phyloP scores from a whole-genome alignment of 1,284 basidiomycete genomes.

The Cutaneotrichosporon sp. region DNA sequence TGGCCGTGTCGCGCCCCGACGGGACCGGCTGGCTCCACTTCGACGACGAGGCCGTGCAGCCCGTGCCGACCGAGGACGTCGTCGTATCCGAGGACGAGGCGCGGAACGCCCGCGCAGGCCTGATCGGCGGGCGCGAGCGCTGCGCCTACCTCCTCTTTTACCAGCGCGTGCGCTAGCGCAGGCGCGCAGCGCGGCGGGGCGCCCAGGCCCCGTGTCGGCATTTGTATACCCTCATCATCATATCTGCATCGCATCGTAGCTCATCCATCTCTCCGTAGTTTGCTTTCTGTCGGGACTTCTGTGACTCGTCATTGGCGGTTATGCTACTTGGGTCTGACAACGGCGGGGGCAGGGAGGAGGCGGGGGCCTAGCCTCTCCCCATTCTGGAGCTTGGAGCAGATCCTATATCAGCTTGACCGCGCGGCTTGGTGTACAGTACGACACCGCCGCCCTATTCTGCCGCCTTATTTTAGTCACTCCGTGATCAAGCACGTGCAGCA shows the following conservation, averaged over 20 bases:
- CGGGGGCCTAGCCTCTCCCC: too few species aligned
- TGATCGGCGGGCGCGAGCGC: slow-evolving; percentile 53
- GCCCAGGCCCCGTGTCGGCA: neutral
- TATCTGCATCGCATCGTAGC: neutral
- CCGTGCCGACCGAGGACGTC: slow-evolving; percentile 75
- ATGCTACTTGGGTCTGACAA: neutral
- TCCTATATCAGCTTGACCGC: too few species aligned
- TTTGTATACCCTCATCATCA: slow-evolving; percentile 2
- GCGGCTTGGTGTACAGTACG: too few species aligned
- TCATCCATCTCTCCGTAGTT: neutral
- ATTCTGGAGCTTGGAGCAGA: too few species aligned
- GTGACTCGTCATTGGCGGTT: neutral
- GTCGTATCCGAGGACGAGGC: slow-evolving; percentile 59
- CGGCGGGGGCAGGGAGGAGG: too few species aligned
- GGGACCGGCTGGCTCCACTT: slow-evolving; percentile 79
- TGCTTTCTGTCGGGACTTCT: neutral
- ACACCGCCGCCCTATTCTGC: too few species aligned
- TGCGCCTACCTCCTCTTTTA: slow-evolving; percentile 89
- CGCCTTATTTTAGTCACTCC: too few species aligned
- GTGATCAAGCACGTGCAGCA: too few species aligned
- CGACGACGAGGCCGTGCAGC: slow-evolving; percentile 85
- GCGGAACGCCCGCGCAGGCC: slow-evolving; percentile 60
- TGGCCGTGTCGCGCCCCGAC: slow-evolving; percentile 78
- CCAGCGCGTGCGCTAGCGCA: slow-evolving; percentile 43
- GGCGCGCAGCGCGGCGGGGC: too few species aligned